Conservation (phyloP, 441 rosid species). For the Omphalea diandra region DNA sequence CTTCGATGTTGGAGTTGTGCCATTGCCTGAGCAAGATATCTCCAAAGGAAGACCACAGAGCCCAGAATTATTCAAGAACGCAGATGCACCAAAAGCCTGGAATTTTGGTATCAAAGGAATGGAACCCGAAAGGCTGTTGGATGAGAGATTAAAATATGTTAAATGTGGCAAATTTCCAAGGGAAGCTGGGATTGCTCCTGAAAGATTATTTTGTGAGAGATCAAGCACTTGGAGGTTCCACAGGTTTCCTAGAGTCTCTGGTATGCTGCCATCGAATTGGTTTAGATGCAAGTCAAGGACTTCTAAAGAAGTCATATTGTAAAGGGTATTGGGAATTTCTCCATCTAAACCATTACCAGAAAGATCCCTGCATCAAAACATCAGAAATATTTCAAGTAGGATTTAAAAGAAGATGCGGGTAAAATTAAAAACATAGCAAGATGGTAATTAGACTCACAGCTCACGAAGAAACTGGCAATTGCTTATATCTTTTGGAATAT, state of each 20-base stretch:
- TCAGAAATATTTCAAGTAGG: constrained; percentile 27
- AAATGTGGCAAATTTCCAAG: constrained; percentile 53
- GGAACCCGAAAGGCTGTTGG: constrained; percentile 69
- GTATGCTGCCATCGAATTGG: constrained; percentile 70
- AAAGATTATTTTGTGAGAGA: constrained; percentile 66
- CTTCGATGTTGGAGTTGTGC: constrained; percentile 30
- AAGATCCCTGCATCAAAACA: constrained; percentile 67
- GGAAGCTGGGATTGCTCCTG: constrained; percentile 69
- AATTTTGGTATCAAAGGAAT: constrained; percentile 51
- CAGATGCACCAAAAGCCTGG: constrained; percentile 59
- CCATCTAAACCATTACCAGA: constrained; percentile 77
- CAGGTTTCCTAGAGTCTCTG: constrained; percentile 59
- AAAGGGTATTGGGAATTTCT: constrained; percentile 55
- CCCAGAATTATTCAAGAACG: constrained; percentile 64
- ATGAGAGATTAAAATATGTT: constrained; percentile 61
- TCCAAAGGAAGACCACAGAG: constrained; percentile 79
- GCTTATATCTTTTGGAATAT: constrained; percentile 60
- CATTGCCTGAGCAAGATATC: constrained; percentile 45
- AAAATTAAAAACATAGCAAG: constrained; percentile 20
- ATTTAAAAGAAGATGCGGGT: constrained; percentile 21
- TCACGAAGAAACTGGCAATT: constrained; percentile 68
- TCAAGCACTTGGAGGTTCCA: constrained; percentile 56
- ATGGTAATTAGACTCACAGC: constrained; percentile 59
- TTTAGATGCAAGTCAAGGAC: constrained; percentile 72
- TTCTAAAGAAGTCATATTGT: constrained; percentile 68